Base-by-base conservation (phyloP, 2,329 filamentous ascomycete genomes). In the Colletotrichum scovillei region DNA sequence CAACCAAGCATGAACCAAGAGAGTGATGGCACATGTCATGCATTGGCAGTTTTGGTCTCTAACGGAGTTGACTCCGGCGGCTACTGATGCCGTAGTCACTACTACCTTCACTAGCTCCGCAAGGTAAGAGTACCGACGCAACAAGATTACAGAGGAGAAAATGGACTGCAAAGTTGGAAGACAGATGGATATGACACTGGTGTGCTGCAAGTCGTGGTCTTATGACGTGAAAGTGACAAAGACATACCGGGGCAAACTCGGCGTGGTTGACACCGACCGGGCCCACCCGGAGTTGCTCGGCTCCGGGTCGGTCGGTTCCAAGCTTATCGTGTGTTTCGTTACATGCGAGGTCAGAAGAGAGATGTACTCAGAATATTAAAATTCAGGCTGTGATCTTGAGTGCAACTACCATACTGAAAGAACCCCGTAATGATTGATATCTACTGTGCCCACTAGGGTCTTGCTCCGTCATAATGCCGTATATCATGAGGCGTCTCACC, bases 151-250 rank as follows among this genome's bases (percentile, higher is more conserved):
- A 12, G 5, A 12, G 4, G 32, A 12, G 3, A 19, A 19, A 4
- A 35, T 7, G 19, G 3, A 7, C 4, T 5, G 4, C 4, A 19
- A 2, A 8, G 4, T 14, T 7, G 2, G 5, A 11, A 32, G 5
- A 19, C 5, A 9, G 46, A 32, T 9, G 6, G 1, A 19, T 11
- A 19, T 7, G 12, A 11, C 7, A 14, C 12, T 19, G 22, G 3
- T 6, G 9, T 12, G 46, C 8, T 19, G 11, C 12, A 9, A n/a
- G 14, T 16, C 28, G 9, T 5, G n/a, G 7, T 22, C 9, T 7
- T 19, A 67, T 67, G 64, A 63, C 57, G 65, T 62, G 38, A 19
- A 26, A 22, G 30, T 67, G 66, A 68, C 22, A 28, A 0, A 22
- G 63, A 24, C 3, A 26, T 62, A 22, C 14, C 11, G 57, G 30